Evolutionary conservation across 176 grass and related monocot species (phyloP).

Genomic region (Phragmites australis): DNA sequence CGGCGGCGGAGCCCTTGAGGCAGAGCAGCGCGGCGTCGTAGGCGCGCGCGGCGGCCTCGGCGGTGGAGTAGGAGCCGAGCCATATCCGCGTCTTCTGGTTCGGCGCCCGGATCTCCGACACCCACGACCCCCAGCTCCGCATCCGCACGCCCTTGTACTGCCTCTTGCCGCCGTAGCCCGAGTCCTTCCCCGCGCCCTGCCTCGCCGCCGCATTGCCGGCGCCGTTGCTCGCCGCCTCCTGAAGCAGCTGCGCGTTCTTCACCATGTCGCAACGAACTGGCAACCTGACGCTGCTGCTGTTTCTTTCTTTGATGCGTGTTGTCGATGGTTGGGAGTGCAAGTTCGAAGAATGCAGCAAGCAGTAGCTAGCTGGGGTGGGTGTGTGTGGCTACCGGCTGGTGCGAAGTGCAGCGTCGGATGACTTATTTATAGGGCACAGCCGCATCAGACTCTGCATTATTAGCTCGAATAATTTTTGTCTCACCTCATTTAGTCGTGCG

Average conservation of each 20-base stretch:
- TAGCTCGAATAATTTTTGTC: not conserved
- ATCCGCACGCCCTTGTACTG: slow-evolving; percentile 96
- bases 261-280: slow-evolving; percentile 33
- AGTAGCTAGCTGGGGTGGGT: not conserved
- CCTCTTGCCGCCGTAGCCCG: slow-evolving; percentile 28
- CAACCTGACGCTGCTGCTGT: not conserved
- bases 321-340: slow-evolving; percentile 33
- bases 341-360: not conserved
- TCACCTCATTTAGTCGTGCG: slow-evolving; percentile 22
- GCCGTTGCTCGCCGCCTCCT: slow-evolving; percentile 9
- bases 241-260: slow-evolving; percentile 51
- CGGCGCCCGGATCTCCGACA: slow-evolving; percentile 93
- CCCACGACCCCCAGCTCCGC: slow-evolving; percentile 98
- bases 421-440: slow-evolving; percentile 50
- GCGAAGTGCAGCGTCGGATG: slow-evolving; percentile 31
- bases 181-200: slow-evolving; percentile 31
- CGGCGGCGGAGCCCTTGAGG: slow-evolving; percentile 87
- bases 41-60: slow-evolving; percentile 89
- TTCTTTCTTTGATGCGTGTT: not conserved
- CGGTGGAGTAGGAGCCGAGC: slow-evolving; percentile 94
- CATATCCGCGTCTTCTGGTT: slow-evolving; percentile 96
- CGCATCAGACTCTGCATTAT: not conserved
- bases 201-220: slow-evolving; percentile 24
- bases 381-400: slow-evolving; percentile 40
- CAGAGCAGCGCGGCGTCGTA: slow-evolving; percentile 97